Evolutionary conservation across 2,329 filamentous ascomycete species (phyloP), one percentile per base, ranked within the genome.

Genomic region (Aspergillus quadrilineatus): DNA sequence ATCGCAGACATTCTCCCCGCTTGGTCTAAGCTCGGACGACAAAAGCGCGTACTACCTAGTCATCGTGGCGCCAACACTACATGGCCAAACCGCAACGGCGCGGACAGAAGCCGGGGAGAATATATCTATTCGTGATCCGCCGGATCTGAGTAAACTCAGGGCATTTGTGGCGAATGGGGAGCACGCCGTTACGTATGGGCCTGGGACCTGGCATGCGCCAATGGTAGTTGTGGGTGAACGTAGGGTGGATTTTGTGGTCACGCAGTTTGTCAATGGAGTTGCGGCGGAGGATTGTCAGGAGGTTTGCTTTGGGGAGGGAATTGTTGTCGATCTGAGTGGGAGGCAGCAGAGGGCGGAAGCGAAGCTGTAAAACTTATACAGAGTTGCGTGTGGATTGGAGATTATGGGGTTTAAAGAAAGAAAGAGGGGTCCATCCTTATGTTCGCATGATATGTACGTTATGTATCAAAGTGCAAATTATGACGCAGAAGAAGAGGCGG

Each of bases 181-280:
- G 26, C 91, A 96, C 77, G 92, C 91, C 9, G 90, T 99, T 12
- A 97, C 92, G 2, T 99, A 97, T 72, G 91, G 84, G 1, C 86
- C 89, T 1, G 94, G 91, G 4, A 97, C 92, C 53, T 99, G 88
- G 93, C 94, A 99, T 78, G 92, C 93, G 59, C 94, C 94, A 0
- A 97, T 99, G 93, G 89, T 92, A 12, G 92, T 90, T 14, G 74
- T 97, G 48, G 92, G 92, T 0, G 72, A 76, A 44, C 75, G 79
- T 53, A 80, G 86, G 17, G 79, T 97, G 47, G 90, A 94, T 69
- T 97, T 97, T 73, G 84, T 96, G 4, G 93, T 97, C 1, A 84
- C 89, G 63, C 93, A 97, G 77, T 94, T 89, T 77, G 86, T 87
- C 34, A 97, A 95, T 73, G 92, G 89, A 2, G 87, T 94, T 10